These are phyloP conservation scores for Linnemannia zychae DNA, from an alignment of 192 early-diverging fungal genomes.

Conservation along the genomic window DNA sequence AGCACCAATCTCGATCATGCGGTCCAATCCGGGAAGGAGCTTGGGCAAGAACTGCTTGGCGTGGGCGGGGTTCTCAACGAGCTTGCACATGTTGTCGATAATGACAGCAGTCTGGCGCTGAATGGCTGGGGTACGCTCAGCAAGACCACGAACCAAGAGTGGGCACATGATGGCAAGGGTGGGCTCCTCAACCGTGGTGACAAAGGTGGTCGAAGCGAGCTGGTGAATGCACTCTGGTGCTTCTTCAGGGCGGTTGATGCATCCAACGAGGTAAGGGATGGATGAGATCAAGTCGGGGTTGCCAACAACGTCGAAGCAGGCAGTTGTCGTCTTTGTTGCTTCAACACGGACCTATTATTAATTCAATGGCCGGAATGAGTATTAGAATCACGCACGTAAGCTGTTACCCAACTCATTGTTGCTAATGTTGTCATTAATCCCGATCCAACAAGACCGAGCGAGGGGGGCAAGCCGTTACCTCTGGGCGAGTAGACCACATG, in stretches of 20 bases:
- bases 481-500: conserved; percentile 87
- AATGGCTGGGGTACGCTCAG: conserved; percentile 76
- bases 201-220: conserved; percentile 85
- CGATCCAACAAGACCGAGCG: not conserved
- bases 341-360: conserved; percentile 47
- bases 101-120: conserved; percentile 83
- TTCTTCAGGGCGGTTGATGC: conserved; percentile 83
- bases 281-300: conserved; percentile 85
- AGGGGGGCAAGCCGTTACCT: conserved; percentile 57
- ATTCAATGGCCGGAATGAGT: no score
- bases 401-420: no score
- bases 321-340: conserved; percentile 76
- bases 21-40: conserved; percentile 81
- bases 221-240: conserved; percentile 82
- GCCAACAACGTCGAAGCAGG: conserved; percentile 74
- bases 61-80: conserved; percentile 85
- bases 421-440: not conserved
- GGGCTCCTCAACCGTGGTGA: conserved; percentile 79
- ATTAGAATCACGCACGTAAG: no score
- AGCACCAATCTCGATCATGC: conserved; percentile 78
- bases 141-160: conserved; percentile 74
- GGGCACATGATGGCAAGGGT: conserved; percentile 88
- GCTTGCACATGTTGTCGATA: conserved; percentile 93
- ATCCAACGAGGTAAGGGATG: conserved; percentile 78
- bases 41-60: conserved; percentile 85